Evolutionary conservation across 2,329 filamentous ascomycete species (phyloP).

Genomic region (Chrysosporium keratinophilum): DNA sequence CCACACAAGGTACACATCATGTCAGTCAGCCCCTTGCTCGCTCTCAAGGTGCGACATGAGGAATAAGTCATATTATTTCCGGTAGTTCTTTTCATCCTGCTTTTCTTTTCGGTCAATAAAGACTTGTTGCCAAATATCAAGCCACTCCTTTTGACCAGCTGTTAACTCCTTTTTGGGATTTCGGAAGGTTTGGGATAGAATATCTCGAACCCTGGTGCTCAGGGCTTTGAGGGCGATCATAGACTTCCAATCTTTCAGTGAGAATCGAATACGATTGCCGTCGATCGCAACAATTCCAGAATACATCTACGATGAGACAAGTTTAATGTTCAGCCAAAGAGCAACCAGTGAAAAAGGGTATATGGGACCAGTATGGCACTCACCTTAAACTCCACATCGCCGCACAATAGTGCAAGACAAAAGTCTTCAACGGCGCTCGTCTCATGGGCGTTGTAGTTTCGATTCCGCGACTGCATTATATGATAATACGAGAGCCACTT

Average conservation of each 20-base stretch:
- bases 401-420: conserved; percentile 71
- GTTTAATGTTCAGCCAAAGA: not conserved
- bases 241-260: conserved; percentile 77
- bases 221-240: conserved; percentile 82
- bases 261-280: conserved; percentile 74
- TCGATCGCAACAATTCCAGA: conserved; percentile 77
- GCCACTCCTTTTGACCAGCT: conserved; percentile 60
- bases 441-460: conserved; percentile 76
- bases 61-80: not conserved
- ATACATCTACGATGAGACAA: conserved; percentile 10
- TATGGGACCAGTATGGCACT: conserved; percentile 24
- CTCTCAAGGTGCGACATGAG: too few species aligned
- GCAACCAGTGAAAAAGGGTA: not conserved
- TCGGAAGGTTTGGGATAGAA: conserved; percentile 58
- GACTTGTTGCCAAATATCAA: conserved; percentile 62
- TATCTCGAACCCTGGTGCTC: conserved; percentile 60
- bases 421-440: conserved; percentile 73
- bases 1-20: too few species aligned
- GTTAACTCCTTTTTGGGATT: conserved; percentile 36
- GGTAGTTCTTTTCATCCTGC: conserved; percentile 1
- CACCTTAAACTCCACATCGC: conserved; percentile 78
- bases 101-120: conserved; percentile 34
- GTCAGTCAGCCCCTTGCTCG: too few species aligned
- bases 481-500: conserved; percentile 92
- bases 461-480: conserved; percentile 84